phyloP scores from a whole-genome alignment of 306 rosid genomes.

The apple (Malus domestica) region DNA sequence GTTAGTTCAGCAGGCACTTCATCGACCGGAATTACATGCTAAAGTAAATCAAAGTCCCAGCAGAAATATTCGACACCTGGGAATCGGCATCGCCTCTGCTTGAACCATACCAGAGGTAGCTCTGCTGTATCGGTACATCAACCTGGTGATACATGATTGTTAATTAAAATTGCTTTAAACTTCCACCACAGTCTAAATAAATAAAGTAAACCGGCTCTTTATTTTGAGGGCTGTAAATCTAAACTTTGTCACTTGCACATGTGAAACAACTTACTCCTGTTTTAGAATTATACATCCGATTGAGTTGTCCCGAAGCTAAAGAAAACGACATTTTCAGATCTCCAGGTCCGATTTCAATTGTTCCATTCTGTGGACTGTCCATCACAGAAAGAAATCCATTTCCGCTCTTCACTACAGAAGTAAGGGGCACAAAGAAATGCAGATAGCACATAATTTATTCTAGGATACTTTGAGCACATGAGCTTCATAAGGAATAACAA shows the following conservation, averaged over 20 bases:
- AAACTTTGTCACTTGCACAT: neutral
- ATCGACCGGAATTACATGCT: neutral
- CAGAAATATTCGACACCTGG: slow-evolving; percentile 39
- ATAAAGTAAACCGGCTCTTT: neutral
- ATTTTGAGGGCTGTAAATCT: neutral
- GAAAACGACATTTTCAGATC: slow-evolving; percentile 75
- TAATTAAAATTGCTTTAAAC: slow-evolving; percentile 10
- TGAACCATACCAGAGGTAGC: slow-evolving; percentile 78
- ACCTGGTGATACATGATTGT: slow-evolving; percentile 40
- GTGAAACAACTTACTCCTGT: slow-evolving; percentile 58
- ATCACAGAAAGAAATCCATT: slow-evolving; percentile 10
- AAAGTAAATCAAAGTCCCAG: neutral
- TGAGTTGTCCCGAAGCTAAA: slow-evolving; percentile 65
- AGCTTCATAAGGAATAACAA: neutral
- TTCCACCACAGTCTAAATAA: slow-evolving; percentile 6
- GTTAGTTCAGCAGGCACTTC: slow-evolving; percentile 5
- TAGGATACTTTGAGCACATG: neutral
- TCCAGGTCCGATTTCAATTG: slow-evolving; percentile 67
- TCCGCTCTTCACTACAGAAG: slow-evolving; percentile 37
- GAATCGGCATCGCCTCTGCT: neutral
- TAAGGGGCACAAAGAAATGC: slow-evolving; percentile 5
- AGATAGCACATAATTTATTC: neutral
- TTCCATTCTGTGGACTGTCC: slow-evolving; percentile 21
- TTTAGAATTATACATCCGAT: slow-evolving; percentile 54
- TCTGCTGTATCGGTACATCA: slow-evolving; percentile 76